A percentile compares a stretch with the other conserved stretches of the same genome.
Conservation (phyloP, 2,329 filamentous ascomycete genomes). For the Aspergillus alliaceus region DNA sequence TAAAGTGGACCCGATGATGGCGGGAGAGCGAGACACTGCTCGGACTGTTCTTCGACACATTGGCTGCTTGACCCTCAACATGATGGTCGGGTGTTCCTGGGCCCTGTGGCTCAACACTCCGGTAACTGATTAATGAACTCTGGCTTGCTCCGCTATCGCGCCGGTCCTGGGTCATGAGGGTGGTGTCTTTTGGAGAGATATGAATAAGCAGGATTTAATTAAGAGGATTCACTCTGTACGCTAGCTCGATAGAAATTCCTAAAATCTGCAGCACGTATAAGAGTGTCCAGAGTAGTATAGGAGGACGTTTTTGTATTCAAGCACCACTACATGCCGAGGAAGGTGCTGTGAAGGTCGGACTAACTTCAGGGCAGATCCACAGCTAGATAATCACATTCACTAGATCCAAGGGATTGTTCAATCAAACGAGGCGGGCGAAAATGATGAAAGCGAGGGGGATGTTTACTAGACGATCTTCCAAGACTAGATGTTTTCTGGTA, state of each 20-base stretch:
- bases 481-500: not conserved
- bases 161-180: not conserved
- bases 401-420: not conserved
- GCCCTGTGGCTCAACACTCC: not conserved
- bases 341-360: not conserved
- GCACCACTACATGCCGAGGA: not conserved
- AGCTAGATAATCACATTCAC: too few species aligned
- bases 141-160: conserved; percentile 3
- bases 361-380: not conserved
- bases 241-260: not conserved
- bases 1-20: conserved; percentile 9
- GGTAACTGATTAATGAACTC: conserved; percentile 10
- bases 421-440: not conserved
- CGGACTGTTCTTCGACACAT: not conserved
- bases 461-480: not conserved
- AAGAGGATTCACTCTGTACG: not conserved
- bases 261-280: too few species aligned
- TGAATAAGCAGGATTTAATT: not conserved
- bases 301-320: not conserved
- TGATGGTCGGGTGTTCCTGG: not conserved
- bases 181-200: not conserved
- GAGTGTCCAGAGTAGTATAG: not conserved
- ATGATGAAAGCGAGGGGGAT: not conserved
- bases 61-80: not conserved
- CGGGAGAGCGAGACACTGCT: not conserved